Evolutionary conservation across 208 protist species (phyloP).

Genomic region (Borovskyia barvae): DNA sequence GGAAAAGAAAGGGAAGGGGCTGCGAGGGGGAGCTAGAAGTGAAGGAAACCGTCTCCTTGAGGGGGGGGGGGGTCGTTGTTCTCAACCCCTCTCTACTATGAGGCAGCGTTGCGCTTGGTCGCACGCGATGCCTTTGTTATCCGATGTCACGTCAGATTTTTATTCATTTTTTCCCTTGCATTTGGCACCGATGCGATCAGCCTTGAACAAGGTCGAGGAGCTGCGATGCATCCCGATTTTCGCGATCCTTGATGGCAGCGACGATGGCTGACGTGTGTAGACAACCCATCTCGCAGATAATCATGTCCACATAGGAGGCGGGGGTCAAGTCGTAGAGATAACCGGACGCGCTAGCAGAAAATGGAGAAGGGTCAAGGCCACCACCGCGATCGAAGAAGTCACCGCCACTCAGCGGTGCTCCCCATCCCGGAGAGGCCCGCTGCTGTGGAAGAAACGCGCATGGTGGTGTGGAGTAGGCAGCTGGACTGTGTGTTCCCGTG

Average conservation of each 20-base stretch:
- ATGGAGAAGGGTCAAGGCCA: slow-evolving; percentile 2
- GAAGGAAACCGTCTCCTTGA: too few species aligned
- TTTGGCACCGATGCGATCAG: neutral
- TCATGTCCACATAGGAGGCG: slow-evolving; percentile 75
- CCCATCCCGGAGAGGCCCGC: slow-evolving; percentile 15
- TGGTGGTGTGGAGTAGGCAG: slow-evolving; percentile 15
- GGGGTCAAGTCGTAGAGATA: slow-evolving; percentile 85
- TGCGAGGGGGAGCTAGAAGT: too few species aligned
- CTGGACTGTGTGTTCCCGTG: slow-evolving; percentile 18
- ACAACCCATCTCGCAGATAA: slow-evolving; percentile 86
- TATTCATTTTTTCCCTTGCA: too few species aligned
- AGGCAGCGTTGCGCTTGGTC: too few species aligned
- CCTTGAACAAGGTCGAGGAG: slow-evolving; percentile 22
- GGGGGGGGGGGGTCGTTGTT: too few species aligned
- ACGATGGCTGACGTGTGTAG: slow-evolving; percentile 77
- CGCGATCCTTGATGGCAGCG: slow-evolving; percentile 64
- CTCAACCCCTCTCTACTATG: too few species aligned
- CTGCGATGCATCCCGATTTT: slow-evolving; percentile 42
- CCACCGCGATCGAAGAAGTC: slow-evolving; percentile 3
- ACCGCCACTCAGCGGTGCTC: slow-evolving; percentile 12
- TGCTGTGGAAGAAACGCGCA: slow-evolving; percentile 19
- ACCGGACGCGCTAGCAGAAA: slow-evolving; percentile 39
- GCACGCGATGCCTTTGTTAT: too few species aligned
- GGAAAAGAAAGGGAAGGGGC: slow-evolving; percentile 1
- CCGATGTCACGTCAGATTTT: too few species aligned